These are phyloP conservation scores for Wickerhamiella nectarea DNA, from an alignment of 805 yeast genomes.

Conservation along the genomic window DNA sequence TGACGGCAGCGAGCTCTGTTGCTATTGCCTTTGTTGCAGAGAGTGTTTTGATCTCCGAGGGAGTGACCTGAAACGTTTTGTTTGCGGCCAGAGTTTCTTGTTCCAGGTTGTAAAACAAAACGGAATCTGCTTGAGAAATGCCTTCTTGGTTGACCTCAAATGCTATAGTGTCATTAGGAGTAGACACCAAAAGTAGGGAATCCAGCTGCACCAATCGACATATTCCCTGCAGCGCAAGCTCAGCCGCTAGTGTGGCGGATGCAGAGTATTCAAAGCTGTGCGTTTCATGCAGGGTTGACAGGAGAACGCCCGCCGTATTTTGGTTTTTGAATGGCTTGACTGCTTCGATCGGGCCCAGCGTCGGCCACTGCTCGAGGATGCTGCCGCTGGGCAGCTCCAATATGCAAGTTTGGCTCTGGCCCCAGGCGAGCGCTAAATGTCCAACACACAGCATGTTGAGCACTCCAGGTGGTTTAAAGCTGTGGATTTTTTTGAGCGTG, in stretches of 20 bases:
- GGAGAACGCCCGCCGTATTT: neutral
- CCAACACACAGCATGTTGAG: neutral
- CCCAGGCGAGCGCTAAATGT: neutral
- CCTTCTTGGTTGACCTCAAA: neutral
- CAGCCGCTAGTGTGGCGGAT: neutral
- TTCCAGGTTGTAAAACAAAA: neutral
- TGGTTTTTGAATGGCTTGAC: neutral
- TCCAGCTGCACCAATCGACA: neutral
- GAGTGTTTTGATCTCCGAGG: neutral
- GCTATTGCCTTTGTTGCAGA: neutral
- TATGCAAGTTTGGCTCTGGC: neutral
- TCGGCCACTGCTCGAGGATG: neutral
- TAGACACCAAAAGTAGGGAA: neutral
- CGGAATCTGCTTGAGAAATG: neutral
- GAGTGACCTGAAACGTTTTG: neutral
- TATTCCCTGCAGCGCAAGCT: neutral
- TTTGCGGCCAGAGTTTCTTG: conserved; percentile 3
- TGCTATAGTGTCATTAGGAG: neutral
- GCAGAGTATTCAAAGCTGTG: neutral
- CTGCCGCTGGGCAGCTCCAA: neutral
- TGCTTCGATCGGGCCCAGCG: neutral
- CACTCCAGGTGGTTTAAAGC: too few relatives aligned
- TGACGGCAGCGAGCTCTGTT: neutral
- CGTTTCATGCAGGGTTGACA: neutral
- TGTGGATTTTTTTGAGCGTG: neutral